phyloP scores from a whole-genome alignment of 1,284 basidiomycete species.

The Boletus sp. region DNA sequence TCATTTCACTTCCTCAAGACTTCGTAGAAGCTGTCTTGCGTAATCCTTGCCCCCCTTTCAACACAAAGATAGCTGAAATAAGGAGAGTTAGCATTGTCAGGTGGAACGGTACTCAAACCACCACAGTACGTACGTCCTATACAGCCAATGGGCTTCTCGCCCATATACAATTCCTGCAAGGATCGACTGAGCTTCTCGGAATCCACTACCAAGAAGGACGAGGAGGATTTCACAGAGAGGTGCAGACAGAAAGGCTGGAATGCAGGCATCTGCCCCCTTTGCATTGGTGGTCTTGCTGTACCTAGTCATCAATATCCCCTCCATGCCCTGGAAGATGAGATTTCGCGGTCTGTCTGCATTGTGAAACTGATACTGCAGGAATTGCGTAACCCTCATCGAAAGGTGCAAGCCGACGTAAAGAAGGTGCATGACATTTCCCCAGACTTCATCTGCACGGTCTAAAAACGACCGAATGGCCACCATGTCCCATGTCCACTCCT shows the following conservation, averaged over 20 bases:
- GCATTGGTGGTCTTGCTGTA: slow-evolving; percentile 13
- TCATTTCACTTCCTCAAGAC: not conserved
- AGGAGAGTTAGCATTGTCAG: not conserved
- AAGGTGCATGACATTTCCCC: not conserved
- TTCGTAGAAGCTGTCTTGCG: not conserved
- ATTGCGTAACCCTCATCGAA: not conserved
- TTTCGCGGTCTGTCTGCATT: slow-evolving; percentile 7
- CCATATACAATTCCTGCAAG: not conserved
- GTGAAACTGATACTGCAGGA: slow-evolving; percentile 7
- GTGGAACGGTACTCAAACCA: not conserved
- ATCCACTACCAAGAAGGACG: not conserved
- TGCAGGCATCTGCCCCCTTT: slow-evolving; percentile 1
- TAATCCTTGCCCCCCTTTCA: not conserved
- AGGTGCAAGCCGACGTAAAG: slow-evolving; percentile 11
- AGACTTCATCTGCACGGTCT: not conserved
- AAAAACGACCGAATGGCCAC: not conserved
- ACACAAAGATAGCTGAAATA: not conserved
- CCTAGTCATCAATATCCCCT: not conserved
- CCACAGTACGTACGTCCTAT: not conserved
- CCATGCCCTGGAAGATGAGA: slow-evolving; percentile 4
- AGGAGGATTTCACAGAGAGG: not conserved
- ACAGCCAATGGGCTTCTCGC: not conserved
- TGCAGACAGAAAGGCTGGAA: slow-evolving; percentile 3
- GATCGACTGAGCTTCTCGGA: slow-evolving; percentile 12
- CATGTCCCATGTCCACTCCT: not conserved